Evolutionary conservation across 768 basidiomycete species (phyloP).

Genomic region (Mycena epipterygia): DNA sequence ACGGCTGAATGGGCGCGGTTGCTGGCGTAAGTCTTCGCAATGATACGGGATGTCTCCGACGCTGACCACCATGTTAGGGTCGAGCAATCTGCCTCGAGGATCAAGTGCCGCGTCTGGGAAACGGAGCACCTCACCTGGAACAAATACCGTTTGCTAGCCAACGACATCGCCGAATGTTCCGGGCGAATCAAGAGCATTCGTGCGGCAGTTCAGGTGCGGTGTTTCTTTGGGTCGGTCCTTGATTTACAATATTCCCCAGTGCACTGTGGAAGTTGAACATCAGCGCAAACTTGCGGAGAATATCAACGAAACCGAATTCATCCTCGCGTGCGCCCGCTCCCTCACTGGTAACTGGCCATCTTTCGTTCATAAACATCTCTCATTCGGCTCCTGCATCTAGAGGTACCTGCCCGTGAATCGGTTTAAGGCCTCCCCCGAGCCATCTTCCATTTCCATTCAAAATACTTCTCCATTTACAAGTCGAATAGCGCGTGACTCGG

Average conservation of each 20-base stretch:
- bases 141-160: neutral
- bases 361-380: too few relatives aligned
- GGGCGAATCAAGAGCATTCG: neutral
- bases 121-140: neutral
- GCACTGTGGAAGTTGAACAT: neutral
- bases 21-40: neutral
- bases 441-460: too few relatives aligned
- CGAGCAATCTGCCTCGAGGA: neutral
- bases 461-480: too few relatives aligned
- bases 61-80: neutral
- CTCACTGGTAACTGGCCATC: too few relatives aligned
- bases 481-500: too few relatives aligned
- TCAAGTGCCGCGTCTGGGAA: neutral
- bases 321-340: neutral
- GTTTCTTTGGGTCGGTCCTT: too few relatives aligned
- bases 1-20: neutral
- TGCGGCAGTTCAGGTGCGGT: neutral
- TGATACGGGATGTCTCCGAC: too few relatives aligned
- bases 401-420: too few relatives aligned
- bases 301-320: neutral
- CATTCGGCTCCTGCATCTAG: too few relatives aligned
- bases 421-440: too few relatives aligned
- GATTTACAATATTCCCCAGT: too few relatives aligned
- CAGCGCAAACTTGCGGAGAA: conserved; percentile 4
- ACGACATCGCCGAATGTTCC: neutral